phyloP scores from a whole-genome alignment of 2,329 filamentous ascomycete species.

The Dothistroma pini region DNA sequence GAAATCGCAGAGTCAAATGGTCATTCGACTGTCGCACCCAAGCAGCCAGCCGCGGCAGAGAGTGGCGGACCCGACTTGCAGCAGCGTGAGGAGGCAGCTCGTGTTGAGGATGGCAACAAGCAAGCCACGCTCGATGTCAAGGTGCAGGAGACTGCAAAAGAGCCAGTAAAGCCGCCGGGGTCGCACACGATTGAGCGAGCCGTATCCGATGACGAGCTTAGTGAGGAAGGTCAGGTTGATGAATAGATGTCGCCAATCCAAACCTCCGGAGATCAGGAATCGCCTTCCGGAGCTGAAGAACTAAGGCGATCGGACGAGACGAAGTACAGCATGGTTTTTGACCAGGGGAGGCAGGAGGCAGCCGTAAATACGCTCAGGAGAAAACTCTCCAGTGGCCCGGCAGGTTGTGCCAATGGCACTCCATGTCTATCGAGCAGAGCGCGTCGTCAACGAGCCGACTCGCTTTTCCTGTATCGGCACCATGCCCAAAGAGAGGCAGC shows the following conservation, averaged over 20 bases:
- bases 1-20: slow-evolving; percentile 8
- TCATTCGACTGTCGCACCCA: slow-evolving; percentile 6
- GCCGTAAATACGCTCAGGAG: not conserved
- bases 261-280: not conserved
- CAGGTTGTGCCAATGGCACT: not conserved
- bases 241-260: slow-evolving; percentile 31
- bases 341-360: not conserved
- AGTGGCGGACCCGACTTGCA: slow-evolving; percentile 19
- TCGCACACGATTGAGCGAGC: slow-evolving; percentile 9
- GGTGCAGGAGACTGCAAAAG: slow-evolving; percentile 5
- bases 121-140: slow-evolving; percentile 25
- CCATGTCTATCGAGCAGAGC: not conserved
- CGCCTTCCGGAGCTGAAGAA: not conserved
- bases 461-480: not conserved
- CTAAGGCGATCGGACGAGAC: not conserved
- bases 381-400: not conserved
- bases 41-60: slow-evolving; percentile 11
- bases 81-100: slow-evolving; percentile 27
- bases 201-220: slow-evolving; percentile 32
- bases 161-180: slow-evolving; percentile 7
- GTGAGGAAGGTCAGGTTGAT: slow-evolving; percentile 49
- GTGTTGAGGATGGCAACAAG: slow-evolving; percentile 29
- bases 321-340: not conserved
- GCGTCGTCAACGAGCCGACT: not conserved
- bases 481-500: not conserved